Base-by-base conservation (phyloP, 23 red algal genomes). In the Agarophyton chilense region DNA sequence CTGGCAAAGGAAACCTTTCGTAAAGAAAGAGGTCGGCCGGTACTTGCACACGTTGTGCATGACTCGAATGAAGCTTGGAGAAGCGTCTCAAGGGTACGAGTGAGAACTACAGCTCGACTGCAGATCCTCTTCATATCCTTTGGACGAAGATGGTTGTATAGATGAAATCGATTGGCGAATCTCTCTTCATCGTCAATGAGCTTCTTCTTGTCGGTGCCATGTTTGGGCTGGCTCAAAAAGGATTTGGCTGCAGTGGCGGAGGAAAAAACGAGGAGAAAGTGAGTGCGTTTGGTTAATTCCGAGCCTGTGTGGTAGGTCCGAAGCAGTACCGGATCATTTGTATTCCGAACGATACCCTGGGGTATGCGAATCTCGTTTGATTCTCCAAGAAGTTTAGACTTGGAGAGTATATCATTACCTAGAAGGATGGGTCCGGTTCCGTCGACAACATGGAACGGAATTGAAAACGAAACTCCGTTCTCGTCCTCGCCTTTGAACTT, bases 391-490 rank as follows among this genome's bases (percentile, higher is more conserved):
- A 60, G 51, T 14, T 60, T 56, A 0, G 45, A 81, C 6, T 40
- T 25, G 1, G 52, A 62, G 52, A 81, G 52, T 9, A 81, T 41
- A 10, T 81, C 52, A 24, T 43, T 81, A 16, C 38, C 45, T 0
- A 81, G 28, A 55, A 78, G 41, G 11, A 52, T 47, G 9, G 51
- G 42, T 1, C 35, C 35, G n/a, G 19, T 45, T 14, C 39, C 73
- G 29, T 51, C 40, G 5, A 53, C 51, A 9, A 78, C 73, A 78
- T 78, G 50, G 73, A 78, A 78, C 13, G 73, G 73, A 25, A 78
- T 46, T 18, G 22, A 17, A 31, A 78, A 78, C 0, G 36, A 17
- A 7, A 31, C 32, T 18, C 73, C 39, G 28, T 62, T 22, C 19
- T 62, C 56, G 56, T 62, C 56, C 8, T 9, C 8, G n/a, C 56